A percentile compares a stretch with the other conserved stretches of the same genome.
Evolutionary conservation across 306 rosid genomes (phyloP).

Genomic region (Mimosa bimucronata): DNA sequence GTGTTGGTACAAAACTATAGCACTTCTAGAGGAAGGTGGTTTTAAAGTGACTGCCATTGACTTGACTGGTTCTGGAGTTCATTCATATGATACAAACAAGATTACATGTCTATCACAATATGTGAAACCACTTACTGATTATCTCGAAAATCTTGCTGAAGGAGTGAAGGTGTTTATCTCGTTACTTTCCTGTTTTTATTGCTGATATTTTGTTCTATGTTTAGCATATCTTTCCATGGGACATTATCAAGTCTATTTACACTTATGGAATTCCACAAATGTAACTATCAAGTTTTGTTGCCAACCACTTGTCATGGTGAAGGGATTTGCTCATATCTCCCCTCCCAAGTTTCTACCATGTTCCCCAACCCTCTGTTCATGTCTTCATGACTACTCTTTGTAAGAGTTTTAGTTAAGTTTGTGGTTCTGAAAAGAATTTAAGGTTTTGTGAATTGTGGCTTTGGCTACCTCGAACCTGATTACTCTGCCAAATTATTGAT

Average conservation of each 20-base stretch:
- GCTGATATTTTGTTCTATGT: not conserved
- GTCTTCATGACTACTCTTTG: not conserved
- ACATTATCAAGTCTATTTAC: not conserved
- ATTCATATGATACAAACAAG: constrained; percentile 73
- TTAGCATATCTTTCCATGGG: not conserved
- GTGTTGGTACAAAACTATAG: constrained; percentile 99
- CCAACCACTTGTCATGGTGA: not conserved
- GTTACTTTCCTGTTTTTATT: constrained; percentile 11
- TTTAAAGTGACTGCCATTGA: constrained; percentile 85
- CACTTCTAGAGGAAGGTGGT: constrained; percentile 91
- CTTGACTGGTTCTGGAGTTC: constrained; percentile 92
- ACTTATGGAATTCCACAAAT: constrained; percentile 9
- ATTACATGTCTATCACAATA: constrained; percentile 75
- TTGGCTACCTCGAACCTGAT: not conserved
- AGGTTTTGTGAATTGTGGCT: not conserved
- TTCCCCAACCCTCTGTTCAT: not conserved
- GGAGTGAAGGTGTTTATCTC: constrained; percentile 67
- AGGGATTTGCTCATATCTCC: not conserved
- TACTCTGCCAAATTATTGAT: not conserved
- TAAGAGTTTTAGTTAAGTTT: not conserved
- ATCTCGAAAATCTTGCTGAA: constrained; percentile 76
- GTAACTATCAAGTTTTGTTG: not conserved
- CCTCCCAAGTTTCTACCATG: not conserved
- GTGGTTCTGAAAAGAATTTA: not conserved
- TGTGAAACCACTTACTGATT: constrained; percentile 83